phyloP scores from a whole-genome alignment of 2,329 filamentous ascomycete species.

The Exophiala alcalophila region DNA sequence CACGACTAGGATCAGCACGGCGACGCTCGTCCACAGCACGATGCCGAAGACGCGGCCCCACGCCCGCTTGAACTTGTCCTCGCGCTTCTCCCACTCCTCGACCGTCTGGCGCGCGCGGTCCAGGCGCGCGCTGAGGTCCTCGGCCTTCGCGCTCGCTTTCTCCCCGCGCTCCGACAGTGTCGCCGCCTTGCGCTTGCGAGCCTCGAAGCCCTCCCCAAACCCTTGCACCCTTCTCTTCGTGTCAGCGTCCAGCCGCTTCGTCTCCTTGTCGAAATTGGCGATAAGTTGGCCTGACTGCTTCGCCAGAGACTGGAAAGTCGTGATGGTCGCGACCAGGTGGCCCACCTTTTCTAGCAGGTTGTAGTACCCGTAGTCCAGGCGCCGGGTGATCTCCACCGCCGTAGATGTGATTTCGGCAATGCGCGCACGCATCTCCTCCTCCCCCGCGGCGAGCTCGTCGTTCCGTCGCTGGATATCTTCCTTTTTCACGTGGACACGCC shows the following conservation, averaged over 20 bases:
- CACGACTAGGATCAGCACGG: slow-evolving; percentile 17
- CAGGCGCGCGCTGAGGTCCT: slow-evolving; percentile 39
- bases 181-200: slow-evolving; percentile 39
- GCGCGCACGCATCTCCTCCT: slow-evolving; percentile 26
- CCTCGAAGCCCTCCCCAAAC: slow-evolving; percentile 38
- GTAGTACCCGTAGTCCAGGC: slow-evolving; percentile 50
- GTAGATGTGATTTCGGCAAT: slow-evolving; percentile 21
- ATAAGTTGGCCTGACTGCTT: slow-evolving; percentile 38
- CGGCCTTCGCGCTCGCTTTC: slow-evolving; percentile 36
- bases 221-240: slow-evolving; percentile 38
- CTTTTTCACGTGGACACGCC: slow-evolving; percentile 21
- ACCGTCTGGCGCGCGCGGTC: slow-evolving; percentile 40
- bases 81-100: slow-evolving; percentile 42
- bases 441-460: slow-evolving; percentile 21
- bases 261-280: slow-evolving; percentile 40
- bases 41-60: slow-evolving; percentile 20
- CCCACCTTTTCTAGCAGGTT: slow-evolving; percentile 46
- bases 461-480: slow-evolving; percentile 15
- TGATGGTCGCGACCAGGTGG: slow-evolving; percentile 40
- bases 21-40: slow-evolving; percentile 12
- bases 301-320: slow-evolving; percentile 41
- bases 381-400: slow-evolving; percentile 43
- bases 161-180: slow-evolving; percentile 42
- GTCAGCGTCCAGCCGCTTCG: slow-evolving; percentile 37
- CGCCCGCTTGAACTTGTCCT: slow-evolving; percentile 34